phyloP scores from a whole-genome alignment of 169 alveolate species.

The Theileria sp. region DNA sequence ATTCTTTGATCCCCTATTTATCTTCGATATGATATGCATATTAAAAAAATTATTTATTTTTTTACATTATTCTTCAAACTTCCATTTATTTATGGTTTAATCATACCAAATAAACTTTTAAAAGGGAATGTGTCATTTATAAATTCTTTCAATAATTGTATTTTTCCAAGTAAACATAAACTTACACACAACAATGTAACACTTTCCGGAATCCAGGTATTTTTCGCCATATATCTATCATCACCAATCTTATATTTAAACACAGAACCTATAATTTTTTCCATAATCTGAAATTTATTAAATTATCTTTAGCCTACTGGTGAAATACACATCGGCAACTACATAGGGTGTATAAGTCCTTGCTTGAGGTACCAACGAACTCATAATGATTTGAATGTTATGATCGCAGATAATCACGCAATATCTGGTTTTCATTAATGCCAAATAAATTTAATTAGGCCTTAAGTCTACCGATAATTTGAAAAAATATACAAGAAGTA shows the following conservation, averaged over 20 bases:
- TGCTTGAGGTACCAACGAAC: slow-evolving; percentile 39
- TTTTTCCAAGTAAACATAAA: background rate
- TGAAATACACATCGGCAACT: slow-evolving; percentile 63
- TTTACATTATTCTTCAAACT: background rate
- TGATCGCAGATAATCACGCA: slow-evolving; percentile 65
- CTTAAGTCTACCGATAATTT: background rate
- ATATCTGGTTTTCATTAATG: slow-evolving; percentile 21
- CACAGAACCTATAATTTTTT: background rate
- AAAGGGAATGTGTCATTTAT: slow-evolving; percentile 4
- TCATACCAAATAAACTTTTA: background rate
- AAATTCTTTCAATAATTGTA: background rate
- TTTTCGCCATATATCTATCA: background rate
- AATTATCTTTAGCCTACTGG: slow-evolving; percentile 54
- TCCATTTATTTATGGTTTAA: slow-evolving; percentile 6
- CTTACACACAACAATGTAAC: slow-evolving; percentile 6
- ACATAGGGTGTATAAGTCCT: slow-evolving; percentile 65
- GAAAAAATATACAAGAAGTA: background rate
- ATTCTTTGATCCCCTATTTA: background rate
- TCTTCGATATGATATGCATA: slow-evolving; percentile 8
- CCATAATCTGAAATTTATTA: background rate
- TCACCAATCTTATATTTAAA: background rate
- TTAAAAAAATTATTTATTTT: background rate
- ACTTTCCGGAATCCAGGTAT: slow-evolving; percentile 22
- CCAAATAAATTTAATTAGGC: too few relatives aligned
- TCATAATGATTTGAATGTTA: slow-evolving; percentile 19